Base-by-base conservation (phyloP, 1,284 basidiomycete genomes). In the Boletellus deceptivus region DNA sequence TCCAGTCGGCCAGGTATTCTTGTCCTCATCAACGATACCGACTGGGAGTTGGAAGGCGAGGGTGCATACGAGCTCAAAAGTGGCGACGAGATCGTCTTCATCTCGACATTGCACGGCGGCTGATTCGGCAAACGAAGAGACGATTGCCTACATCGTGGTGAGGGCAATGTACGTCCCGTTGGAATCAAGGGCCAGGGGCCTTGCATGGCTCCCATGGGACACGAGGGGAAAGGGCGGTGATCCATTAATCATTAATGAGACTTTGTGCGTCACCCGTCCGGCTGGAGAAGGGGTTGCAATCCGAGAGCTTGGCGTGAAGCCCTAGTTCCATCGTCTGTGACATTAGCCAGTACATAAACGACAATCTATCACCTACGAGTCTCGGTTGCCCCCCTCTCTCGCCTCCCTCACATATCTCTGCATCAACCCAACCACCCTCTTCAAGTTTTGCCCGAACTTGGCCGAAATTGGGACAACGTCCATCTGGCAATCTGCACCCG, bases 11-110 rank as follows among this genome's bases (percentile, higher is more conserved):
- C 96, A 0, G 96, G 96, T 0, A 97, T 99, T 39, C 77, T 99
- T 5, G 95, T 98, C 0, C 76, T 99, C 27, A 85, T 99, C 56
- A 99, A 98, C 67, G 92, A 98, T 61, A 91, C 92, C 2, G 96
- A 99, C 64, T 99, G 96, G 96, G 96, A 98, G 67, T 78, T 99
- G 10, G 95, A 98, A 67, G 94, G 93, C 31, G 96, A 98, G 70
- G 86, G 92, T 20, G 86, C 90, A 27, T 98, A 97, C 67, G 75
- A 75, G 56, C 70, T 98, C 51, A 78, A 90, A 67, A 76, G 87
- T 35, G 78, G 82, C 3, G 96, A 99, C 68, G 90, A 96, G 71
- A 80, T 98, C 46, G 91, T 97, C 6, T 96, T 99, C 69, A 98
- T 98, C 59, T 96, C 93, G 33, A 98, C 95, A 0, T 71, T 98